phyloP scores from a whole-genome alignment of 139 green algal species.

The Dunaliella sp. region DNA sequence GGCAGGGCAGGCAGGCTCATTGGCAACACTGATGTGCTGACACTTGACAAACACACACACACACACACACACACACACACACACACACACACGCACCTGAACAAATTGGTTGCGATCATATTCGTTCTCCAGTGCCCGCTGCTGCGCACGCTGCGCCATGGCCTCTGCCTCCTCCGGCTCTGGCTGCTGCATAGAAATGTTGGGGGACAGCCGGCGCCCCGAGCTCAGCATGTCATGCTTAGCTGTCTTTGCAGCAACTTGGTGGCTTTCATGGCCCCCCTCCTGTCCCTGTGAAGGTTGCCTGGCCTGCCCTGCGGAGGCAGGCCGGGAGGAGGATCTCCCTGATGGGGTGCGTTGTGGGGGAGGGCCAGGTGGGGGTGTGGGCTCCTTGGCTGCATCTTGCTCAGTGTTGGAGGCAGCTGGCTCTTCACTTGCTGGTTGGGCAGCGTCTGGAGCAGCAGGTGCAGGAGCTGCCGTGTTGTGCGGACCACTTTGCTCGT shows the following conservation, averaged over 20 bases:
- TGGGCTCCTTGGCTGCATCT: background rate
- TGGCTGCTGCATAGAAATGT: background rate
- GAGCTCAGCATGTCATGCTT: background rate
- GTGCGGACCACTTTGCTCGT: no score
- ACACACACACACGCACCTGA: no score
- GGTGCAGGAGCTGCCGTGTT: background rate
- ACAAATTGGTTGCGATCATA: slow-evolving; percentile 6
- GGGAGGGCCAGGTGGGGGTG: background rate
- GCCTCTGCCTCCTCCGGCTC: background rate
- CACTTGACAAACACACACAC: no score
- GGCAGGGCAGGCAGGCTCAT: no score
- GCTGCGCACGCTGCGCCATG: slow-evolving; percentile 20
- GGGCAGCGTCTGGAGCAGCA: no score
- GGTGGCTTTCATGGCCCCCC: no score
- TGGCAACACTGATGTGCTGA: no score
- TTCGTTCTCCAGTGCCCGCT: slow-evolving; percentile 13
- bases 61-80: no score
- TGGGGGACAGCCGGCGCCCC: background rate
- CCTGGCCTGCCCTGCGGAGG: background rate
- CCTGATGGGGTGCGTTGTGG: background rate
- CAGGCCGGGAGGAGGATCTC: background rate
- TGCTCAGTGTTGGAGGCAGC: no score
- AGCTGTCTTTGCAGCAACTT: background rate
- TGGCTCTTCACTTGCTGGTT: no score
- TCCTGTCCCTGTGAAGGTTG: background rate